Evolutionary conservation across 176 grass and related monocot species (phyloP).

Genomic region (Triticum turgidum): DNA sequence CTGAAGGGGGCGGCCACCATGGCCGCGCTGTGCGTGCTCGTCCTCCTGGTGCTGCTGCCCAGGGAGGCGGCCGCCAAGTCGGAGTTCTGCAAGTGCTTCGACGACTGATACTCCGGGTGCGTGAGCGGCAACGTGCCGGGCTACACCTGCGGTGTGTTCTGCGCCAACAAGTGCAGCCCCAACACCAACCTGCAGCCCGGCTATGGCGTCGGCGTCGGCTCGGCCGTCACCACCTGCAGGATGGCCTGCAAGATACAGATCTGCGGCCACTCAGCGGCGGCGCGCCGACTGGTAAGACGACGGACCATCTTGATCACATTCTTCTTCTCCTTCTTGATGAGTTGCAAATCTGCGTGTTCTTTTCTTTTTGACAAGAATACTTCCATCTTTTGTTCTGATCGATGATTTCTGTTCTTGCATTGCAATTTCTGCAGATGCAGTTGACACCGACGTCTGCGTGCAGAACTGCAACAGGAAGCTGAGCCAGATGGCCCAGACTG

Average conservation of each 20-base stretch:
- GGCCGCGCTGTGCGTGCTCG: no score
- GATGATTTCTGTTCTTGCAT: background rate
- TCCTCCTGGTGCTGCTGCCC: no score
- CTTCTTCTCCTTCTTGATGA: no score
- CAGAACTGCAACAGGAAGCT: no score
- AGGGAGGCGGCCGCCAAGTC: no score
- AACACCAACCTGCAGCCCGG: background rate
- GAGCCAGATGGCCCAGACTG: no score
- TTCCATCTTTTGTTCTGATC: no score
- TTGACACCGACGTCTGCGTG: background rate
- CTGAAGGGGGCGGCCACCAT: no score
- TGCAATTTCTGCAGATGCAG: background rate
- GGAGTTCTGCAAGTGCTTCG: background rate
- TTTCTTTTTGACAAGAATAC: no score
- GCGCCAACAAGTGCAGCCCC: background rate
- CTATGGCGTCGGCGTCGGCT: no score
- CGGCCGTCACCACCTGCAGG: background rate
- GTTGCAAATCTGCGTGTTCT: no score
- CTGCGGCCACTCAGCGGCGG: background rate
- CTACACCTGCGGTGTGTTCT: background rate
- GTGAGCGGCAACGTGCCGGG: background rate
- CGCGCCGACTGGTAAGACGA: background rate
- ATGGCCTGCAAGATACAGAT: background rate
- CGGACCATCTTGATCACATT: background rate
- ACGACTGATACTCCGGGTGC: background rate